Percentiles rank a stretch among this genome's conserved stretches.
These are phyloP conservation scores for Auxenochlorella protothecoides DNA, from an alignment of 139 green algal genomes.

Conservation along the genomic window DNA sequence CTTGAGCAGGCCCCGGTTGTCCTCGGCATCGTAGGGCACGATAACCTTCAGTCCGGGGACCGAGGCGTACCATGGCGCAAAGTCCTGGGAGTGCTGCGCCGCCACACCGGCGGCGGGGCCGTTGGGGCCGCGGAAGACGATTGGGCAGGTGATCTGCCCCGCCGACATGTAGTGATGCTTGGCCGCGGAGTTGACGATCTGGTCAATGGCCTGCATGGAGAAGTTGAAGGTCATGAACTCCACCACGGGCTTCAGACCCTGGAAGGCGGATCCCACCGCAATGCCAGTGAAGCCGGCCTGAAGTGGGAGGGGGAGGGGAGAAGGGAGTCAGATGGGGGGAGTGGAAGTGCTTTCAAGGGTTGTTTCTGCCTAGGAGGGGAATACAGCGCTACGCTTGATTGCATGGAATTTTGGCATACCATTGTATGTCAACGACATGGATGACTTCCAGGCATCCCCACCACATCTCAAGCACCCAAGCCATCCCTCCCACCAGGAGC, in stretches of 20 bases:
- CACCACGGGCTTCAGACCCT: conserved; percentile 80
- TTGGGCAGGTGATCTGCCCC: conserved; percentile 80
- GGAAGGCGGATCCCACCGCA: conserved; percentile 83
- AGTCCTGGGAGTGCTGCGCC: conserved; percentile 97
- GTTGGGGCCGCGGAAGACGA: conserved; percentile 98
- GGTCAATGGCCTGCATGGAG: conserved; percentile 95
- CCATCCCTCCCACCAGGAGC: background rate
- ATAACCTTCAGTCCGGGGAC: conserved; percentile 96
- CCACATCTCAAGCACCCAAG: background rate
- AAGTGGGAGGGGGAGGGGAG: background rate
- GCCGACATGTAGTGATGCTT: conserved; percentile 99
- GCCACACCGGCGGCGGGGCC: conserved; percentile 91
- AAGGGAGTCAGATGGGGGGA: background rate
- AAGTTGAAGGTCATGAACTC: conserved; percentile 99
- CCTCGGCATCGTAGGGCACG: conserved; percentile 88
- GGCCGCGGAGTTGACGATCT: conserved; percentile 96
- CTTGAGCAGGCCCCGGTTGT: conserved; percentile 89
- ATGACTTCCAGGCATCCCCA: background rate
- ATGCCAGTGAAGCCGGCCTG: conserved; percentile 95
- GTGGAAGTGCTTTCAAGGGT: too few species aligned
- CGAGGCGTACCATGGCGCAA: conserved; percentile 91
- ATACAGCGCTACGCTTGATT: background rate
- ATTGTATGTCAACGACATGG: background rate
- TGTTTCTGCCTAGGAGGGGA: too few species aligned
- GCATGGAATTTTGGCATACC: background rate